phyloP scores from a whole-genome alignment of 1,284 basidiomycete species.

The Pseudozyma tsukubaensis region DNA sequence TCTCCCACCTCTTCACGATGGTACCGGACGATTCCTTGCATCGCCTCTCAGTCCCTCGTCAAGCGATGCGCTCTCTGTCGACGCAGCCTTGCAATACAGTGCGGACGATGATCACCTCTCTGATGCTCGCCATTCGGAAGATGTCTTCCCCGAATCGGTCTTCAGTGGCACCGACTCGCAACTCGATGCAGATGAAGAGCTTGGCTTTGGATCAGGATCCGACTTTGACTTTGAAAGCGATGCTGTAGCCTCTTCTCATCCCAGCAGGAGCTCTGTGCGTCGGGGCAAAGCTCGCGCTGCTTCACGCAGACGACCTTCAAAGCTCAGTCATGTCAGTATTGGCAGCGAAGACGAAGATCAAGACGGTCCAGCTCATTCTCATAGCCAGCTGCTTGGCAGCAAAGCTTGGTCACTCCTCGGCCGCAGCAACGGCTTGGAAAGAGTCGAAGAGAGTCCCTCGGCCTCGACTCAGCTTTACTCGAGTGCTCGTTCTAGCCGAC shows the following conservation, averaged over 20 bases:
- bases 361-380: slow-evolving; percentile 4
- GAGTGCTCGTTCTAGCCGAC: slow-evolving; percentile 33
- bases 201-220: slow-evolving; percentile 49
- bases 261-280: slow-evolving; percentile 30
- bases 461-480: slow-evolving; percentile 45
- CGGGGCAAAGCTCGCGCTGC: slow-evolving; percentile 10
- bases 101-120: slow-evolving; percentile 23
- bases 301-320: slow-evolving; percentile 27
- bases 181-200: slow-evolving; percentile 48
- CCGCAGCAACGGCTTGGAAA: slow-evolving; percentile 23
- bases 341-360: slow-evolving; percentile 29
- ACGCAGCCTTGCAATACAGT: slow-evolving; percentile 22
- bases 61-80: slow-evolving; percentile 23
- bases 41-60: slow-evolving; percentile 35
- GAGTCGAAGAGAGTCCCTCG: slow-evolving; percentile 22
- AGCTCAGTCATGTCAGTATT: slow-evolving; percentile 27
- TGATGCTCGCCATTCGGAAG: slow-evolving; percentile 25
- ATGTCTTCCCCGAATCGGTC: slow-evolving; percentile 32
- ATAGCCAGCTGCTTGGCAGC: slow-evolving; percentile 34
- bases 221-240: slow-evolving; percentile 51
- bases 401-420: slow-evolving; percentile 40
- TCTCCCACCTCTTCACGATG: slow-evolving; percentile 40
- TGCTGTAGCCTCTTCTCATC: slow-evolving; percentile 37
- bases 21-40: slow-evolving; percentile 43
- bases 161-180: slow-evolving; percentile 43